These are phyloP conservation scores for Tuber umbilicatum DNA, from an alignment of 495 filamentous ascomycete species.

Conservation along the genomic window DNA sequence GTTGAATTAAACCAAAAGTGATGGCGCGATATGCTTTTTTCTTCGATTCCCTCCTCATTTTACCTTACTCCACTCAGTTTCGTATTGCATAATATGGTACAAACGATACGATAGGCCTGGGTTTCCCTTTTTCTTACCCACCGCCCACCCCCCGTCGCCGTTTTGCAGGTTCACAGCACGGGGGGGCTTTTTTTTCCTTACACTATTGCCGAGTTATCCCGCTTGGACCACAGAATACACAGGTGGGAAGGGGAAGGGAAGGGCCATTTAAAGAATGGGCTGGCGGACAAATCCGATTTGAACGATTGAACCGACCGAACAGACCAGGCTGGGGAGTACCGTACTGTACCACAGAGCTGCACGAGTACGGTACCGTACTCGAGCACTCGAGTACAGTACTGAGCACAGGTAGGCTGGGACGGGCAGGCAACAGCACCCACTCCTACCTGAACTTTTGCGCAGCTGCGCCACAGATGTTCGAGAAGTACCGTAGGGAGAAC, in stretches of 20 bases:
- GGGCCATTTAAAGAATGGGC: neutral
- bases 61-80: neutral
- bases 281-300: neutral
- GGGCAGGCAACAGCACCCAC: neutral
- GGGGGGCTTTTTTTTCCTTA: neutral
- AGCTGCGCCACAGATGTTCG: neutral
- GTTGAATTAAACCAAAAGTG: neutral
- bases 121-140: neutral
- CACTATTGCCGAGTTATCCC: neutral
- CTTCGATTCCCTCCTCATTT: neutral
- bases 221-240: neutral
- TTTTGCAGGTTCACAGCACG: neutral
- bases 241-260: neutral
- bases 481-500: neutral
- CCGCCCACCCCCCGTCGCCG: neutral
- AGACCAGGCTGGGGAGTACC: neutral
- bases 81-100: conserved; percentile 4
- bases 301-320: neutral
- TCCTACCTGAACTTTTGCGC: neutral
- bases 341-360: no score
- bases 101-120: neutral
- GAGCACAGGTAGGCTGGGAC: no score
- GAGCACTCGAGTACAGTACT: no score
- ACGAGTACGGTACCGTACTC: neutral
- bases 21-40: neutral